Base-by-base conservation (phyloP, 2,329 filamentous ascomycete genomes). In the Neonectria faginata region DNA sequence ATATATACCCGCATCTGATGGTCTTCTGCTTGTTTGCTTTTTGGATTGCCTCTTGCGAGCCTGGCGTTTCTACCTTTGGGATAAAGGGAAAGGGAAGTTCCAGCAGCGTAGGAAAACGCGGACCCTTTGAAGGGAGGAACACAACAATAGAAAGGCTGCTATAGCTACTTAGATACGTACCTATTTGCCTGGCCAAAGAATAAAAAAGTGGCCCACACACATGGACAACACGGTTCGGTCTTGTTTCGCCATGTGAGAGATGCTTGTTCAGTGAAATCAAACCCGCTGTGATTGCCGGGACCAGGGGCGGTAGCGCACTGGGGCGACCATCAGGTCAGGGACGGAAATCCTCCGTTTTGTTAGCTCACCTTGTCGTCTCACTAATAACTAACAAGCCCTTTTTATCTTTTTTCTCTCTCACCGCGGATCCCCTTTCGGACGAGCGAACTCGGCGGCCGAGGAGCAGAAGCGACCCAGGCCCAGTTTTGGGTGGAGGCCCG, bases 1-100 rank as follows among this genome's bases (percentile, higher is more conserved):
- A 56, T 39, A 56, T 70, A 71, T 71, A 71, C 68, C 68, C 67
- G 48, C 66, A 70, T 66, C 52, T 58, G 52, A 56, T 60, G 54
- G 41, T 39, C 25, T 54, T 41, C 54, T 44, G 11, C 16, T 42
- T 8, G 12, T 39, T 39, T 39, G 16, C 16, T 16, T 36, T 16
- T n/a, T 39, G 8, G 8, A 31, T 57, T 44, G 36, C 54, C 45
- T 33, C 33, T 60, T 57, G 54, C 60, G 57, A 64, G 65, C 60
- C 50, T 62, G 70, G 70, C 60, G 70, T 73, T 70, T 60, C 33
- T 48, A 50, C 53, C 10, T 36, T 36, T 47, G 22, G 48, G 47
- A 29, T 31, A 33, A 33, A 31, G 31, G 22, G n/a, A n/a, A 44
- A 16, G 36, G 45, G 18, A 42, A 22, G 50, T 18, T 33, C 20